Evolutionary conservation across 371 early-diverging fungal species (phyloP).

Genomic region (Lichtheimia hyalospora): DNA sequence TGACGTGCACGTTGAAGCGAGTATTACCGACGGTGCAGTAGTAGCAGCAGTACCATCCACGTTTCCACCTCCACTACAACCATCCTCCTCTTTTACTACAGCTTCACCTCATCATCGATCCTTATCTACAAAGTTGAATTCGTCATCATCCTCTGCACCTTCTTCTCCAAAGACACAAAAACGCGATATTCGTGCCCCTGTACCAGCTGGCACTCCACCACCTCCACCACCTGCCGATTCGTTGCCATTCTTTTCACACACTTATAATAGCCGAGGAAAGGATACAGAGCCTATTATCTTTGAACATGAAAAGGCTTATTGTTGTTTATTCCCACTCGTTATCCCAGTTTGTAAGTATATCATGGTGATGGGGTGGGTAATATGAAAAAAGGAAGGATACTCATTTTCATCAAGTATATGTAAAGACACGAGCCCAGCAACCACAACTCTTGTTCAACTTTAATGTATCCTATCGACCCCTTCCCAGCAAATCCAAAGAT

Average conservation of each 20-base stretch:
- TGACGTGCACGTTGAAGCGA: conserved; percentile 63
- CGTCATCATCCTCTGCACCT: conserved; percentile 16
- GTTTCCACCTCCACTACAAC: conserved; percentile 19
- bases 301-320: conserved; percentile 49
- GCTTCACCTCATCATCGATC: conserved; percentile 23
- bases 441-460: conserved; percentile 47
- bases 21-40: conserved; percentile 39
- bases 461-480: conserved; percentile 50
- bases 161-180: conserved; percentile 36
- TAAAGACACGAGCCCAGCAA: conserved; percentile 24
- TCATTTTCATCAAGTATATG: conserved; percentile 16
- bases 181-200: conserved; percentile 9
- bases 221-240: conserved; percentile 7
- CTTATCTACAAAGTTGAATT: conserved; percentile 12
- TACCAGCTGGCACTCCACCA: conserved; percentile 1
- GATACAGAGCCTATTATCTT: conserved; percentile 48
- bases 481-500: conserved; percentile 21
- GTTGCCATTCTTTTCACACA: conserved; percentile 55
- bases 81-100: conserved; percentile 15
- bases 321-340: conserved; percentile 55
- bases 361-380: background rate
- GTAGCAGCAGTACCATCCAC: conserved; percentile 10
- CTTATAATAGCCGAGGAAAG: conserved; percentile 51
- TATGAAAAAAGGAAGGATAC: too few relatives aligned
- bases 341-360: conserved; percentile 59